phyloP scores from a whole-genome alignment of 2,329 filamentous ascomycete genomes.

The Fusarium sp. region DNA sequence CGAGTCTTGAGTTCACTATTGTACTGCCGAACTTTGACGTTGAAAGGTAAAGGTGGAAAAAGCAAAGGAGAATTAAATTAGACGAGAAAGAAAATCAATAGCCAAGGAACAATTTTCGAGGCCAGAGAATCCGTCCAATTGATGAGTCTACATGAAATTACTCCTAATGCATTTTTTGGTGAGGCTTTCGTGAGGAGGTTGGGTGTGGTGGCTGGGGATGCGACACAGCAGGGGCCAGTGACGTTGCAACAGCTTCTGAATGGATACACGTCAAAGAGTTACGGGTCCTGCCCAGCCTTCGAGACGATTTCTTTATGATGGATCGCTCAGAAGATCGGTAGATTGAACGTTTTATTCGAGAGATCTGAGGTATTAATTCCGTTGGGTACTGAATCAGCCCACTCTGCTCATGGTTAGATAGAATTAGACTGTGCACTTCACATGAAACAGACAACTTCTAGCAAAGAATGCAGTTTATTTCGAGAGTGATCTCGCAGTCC shows the following conservation, averaged over 20 bases:
- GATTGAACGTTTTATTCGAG: not conserved
- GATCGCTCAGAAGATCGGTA: constrained; percentile 14
- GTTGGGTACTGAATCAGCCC: not conserved
- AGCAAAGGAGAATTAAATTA: not conserved
- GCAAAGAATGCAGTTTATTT: constrained; percentile 46
- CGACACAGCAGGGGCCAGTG: constrained; percentile 20
- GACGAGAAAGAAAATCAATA: constrained; percentile 10
- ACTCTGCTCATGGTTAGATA: not conserved
- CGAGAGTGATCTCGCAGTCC: constrained; percentile 48
- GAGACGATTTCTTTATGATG: constrained; percentile 11
- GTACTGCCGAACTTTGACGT: not conserved
- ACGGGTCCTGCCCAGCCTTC: constrained; percentile 21
- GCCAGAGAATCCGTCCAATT: constrained; percentile 19
- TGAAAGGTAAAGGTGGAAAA: not conserved
- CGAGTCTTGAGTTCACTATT: not conserved
- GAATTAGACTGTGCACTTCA: not conserved
- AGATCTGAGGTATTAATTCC: not conserved
- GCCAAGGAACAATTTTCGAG: constrained; percentile 15
- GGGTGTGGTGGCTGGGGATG: constrained; percentile 39
- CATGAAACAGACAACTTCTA: not conserved
- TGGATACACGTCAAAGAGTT: constrained; percentile 34
- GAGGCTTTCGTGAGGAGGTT: constrained; percentile 39
- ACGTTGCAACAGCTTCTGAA: constrained; percentile 30
- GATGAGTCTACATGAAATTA: constrained; percentile 19
- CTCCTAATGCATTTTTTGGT: constrained; percentile 16